Base-by-base conservation (phyloP, 164 flowering plant species). In the Houttuynia cordata region DNA sequence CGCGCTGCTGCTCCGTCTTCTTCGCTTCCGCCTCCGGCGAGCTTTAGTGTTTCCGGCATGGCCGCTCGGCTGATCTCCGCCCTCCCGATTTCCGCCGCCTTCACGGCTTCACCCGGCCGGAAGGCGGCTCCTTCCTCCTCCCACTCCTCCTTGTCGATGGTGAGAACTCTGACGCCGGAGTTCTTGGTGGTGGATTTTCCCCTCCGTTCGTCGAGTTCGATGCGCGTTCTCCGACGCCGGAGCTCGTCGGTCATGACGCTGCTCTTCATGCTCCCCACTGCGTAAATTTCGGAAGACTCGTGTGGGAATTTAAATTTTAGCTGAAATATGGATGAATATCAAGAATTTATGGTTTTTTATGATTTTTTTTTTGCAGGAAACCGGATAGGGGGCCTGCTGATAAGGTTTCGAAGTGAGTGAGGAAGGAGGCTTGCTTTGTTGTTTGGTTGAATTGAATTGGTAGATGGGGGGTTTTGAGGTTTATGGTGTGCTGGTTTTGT, bases 401-500 rank as follows among this genome's bases (percentile, higher is more conserved):
- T 57, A 78, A 78, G 61, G 15, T 54, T 21, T 84, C 86, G 2
- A 76, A 73, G 96, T 86, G 61, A 77, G 85, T 70, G 64, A 19
- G 17, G 39, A 19, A 23, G 18, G 53, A 19, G 24, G 15, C 10
- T 20, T 41, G 15, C 10, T 20, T 41, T 10, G 19, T 37, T 40
- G n/a, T 10, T 20, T 65, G 30, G 14, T 12, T 61, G 30, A 58
- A n/a, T 10, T 42, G 21, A 17, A 22, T 34, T 14, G 53, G 1
- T 61, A 49, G 47, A 53, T 24, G 37, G 14, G 45, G 21, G n/a
- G 24, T n/a, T 1, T 30, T 57, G 58, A 39, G 53, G 22, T 54
- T 30, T 15, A 17, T 45, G 49, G 17, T 45, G 49, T 12, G 8
- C 12, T 45, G 3, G 2, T 45, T 45, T 12, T 0, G 49, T 45